Evolutionary conservation across 257 asterid species (phyloP), one percentile per base, ranked within the genome.

Genomic region (Solanum ossicruentum): DNA sequence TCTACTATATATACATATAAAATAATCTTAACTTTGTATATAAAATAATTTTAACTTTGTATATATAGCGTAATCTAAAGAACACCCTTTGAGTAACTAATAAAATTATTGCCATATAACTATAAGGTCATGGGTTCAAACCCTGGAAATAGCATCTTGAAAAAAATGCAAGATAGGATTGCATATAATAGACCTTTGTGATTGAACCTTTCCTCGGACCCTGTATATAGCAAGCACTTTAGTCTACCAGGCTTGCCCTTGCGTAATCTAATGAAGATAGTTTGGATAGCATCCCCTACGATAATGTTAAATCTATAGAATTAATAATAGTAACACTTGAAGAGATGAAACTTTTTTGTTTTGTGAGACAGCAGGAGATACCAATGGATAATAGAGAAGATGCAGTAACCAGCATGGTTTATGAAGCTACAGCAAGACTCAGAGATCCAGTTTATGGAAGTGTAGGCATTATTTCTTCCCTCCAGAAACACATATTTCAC

Each of bases 401-500:
- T 84, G 91, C 92, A 20, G 93, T 85, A 45, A 87, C 71, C 75
- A 91, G 93, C 88, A 88, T 89, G 88, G 90, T 89, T 16, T 91
- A 86, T 26, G 93, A 91, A 86, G 91, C 91, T 17, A 86, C 80
- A 17, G 90, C 89, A 45, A 88, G 92, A 85, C 89, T 87, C 65
- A 88, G 84, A 52, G 88, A 91, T 65, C 92, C 93, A 0, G 88
- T 88, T 6, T 89, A 91, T 26, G 93, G 93, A 63, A 88, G 91
- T 56, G 89, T 90, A 8, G 87, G 89, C 8, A 67, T 88, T 36
- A 87, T 91, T 52, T 83, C 92, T 0, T 67, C 89, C 51, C 90
- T 91, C 71, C 93, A 89, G 72, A 88, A 70, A 45, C 88, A 67
- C 12, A 70, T 91, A 11, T 20, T 87, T 49, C 88, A 81, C 82